Evolutionary conservation across 495 filamentous ascomycete genomes (phyloP).

Genomic region (Neurospora sp.): DNA sequence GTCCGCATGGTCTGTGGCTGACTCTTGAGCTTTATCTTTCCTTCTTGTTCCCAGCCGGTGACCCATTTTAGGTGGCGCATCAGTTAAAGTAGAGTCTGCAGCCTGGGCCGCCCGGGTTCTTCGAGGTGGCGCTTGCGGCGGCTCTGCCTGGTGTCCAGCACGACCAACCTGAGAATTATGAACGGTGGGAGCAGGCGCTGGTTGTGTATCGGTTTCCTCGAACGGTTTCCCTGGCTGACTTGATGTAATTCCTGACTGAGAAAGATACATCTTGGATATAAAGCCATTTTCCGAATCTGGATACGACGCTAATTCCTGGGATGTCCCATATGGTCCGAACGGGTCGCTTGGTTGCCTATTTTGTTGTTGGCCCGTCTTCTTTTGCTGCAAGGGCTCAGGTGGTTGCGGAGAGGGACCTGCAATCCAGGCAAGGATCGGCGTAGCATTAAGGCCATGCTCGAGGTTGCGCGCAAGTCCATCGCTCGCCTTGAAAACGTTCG

Average conservation of each 20-base stretch:
- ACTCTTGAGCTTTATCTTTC: constrained; percentile 34
- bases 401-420: constrained; percentile 12
- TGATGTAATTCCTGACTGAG: constrained; percentile 25
- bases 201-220: constrained; percentile 34
- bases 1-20: constrained; percentile 13
- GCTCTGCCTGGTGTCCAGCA: constrained; percentile 32
- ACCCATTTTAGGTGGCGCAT: constrained; percentile 56
- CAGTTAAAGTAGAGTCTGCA: constrained; percentile 41
- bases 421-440: constrained; percentile 16
- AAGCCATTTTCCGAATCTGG: constrained; percentile 27
- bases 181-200: constrained; percentile 11
- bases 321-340: constrained; percentile 27
- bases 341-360: constrained; percentile 30
- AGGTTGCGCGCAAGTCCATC: constrained; percentile 32
- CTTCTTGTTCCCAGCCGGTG: constrained; percentile 38
- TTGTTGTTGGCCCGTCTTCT: constrained; percentile 1
- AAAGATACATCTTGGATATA: constrained; percentile 30
- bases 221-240: constrained; percentile 6
- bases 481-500: constrained; percentile 76
- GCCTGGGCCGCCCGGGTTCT: constrained; percentile 50
- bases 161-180: constrained; percentile 29
- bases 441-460: constrained; percentile 21
- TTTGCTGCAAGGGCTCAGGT: constrained; percentile 28
- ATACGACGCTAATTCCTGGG: background rate
- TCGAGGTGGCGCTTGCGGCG: constrained; percentile 57